These are phyloP conservation scores for Talaromyces sp. DNA, from an alignment of 2,329 filamentous ascomycete genomes.

Conservation along the genomic window DNA sequence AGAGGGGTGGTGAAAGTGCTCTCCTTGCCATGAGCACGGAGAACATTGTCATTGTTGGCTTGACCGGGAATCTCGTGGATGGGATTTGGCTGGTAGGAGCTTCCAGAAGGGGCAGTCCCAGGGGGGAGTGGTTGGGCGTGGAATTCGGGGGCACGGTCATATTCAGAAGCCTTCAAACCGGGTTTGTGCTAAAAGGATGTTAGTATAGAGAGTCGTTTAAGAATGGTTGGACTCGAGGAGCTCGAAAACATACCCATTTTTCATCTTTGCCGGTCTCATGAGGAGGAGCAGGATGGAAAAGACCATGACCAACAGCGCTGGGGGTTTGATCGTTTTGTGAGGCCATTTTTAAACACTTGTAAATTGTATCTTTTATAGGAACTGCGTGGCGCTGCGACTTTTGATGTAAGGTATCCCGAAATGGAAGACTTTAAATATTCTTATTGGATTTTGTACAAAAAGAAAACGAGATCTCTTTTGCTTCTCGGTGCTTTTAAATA, in stretches of 20 bases:
- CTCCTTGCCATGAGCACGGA: constrained; percentile 39
- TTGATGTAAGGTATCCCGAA: background rate
- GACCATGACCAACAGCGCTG: constrained; percentile 3
- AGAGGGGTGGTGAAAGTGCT: constrained; percentile 38
- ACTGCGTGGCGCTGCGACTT: background rate
- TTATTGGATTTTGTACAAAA: background rate
- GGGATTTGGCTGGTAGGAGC: constrained; percentile 47
- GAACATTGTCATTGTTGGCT: constrained; percentile 35
- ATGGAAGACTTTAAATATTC: background rate
- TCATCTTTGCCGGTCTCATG: background rate
- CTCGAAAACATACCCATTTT: constrained; percentile 7
- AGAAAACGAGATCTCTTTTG: background rate
- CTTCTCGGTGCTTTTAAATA: background rate
- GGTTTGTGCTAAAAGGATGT: constrained; percentile 53
- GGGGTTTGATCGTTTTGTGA: constrained; percentile 2
- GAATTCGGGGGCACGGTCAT: constrained; percentile 60
- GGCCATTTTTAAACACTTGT: background rate
- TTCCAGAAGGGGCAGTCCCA: constrained; percentile 57
- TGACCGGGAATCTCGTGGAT: constrained; percentile 31
- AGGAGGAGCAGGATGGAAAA: constrained; percentile 11
- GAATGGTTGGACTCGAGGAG: background rate
- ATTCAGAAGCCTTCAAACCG: constrained; percentile 54
- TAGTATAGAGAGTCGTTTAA: background rate
- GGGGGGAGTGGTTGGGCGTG: constrained; percentile 56
- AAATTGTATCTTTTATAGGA: background rate